These are phyloP conservation scores for Rhizophagus sp. DNA, from an alignment of 192 early-diverging fungal species.

Conservation along the genomic window DNA sequence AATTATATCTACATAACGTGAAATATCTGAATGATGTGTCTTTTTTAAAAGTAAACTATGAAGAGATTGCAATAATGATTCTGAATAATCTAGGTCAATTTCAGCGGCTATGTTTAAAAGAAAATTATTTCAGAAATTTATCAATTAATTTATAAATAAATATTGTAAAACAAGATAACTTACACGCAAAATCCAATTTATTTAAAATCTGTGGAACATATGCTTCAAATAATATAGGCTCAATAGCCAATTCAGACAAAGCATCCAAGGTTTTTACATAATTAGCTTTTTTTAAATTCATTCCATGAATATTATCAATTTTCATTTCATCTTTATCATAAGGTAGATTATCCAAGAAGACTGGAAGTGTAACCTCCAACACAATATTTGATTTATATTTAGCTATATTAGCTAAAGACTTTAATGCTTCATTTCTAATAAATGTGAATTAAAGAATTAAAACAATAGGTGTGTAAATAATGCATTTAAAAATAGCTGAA, in stretches of 20 bases:
- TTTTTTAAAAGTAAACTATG: conserved; percentile 44
- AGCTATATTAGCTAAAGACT: conserved; percentile 45
- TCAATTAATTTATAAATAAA: neutral
- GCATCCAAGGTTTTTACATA: conserved; percentile 48
- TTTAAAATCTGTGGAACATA: conserved; percentile 46
- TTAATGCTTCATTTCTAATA: conserved; percentile 50
- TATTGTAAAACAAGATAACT: neutral
- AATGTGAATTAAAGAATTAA: neutral
- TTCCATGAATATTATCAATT: conserved; percentile 33
- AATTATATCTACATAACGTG: conserved; percentile 40
- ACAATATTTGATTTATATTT: conserved; percentile 45
- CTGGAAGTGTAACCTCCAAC: conserved; percentile 54
- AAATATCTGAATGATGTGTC: conserved; percentile 43
- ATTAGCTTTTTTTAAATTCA: conserved; percentile 18
- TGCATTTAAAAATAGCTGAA: neutral
- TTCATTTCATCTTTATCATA: conserved; percentile 39
- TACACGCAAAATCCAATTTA: conserved; percentile 47
- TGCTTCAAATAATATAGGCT: conserved; percentile 49
- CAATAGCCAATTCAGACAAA: conserved; percentile 44
- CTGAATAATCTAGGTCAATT: conserved; percentile 43
- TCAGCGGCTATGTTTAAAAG: conserved; percentile 21
- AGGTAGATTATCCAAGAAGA: conserved; percentile 56
- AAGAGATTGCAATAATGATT: conserved; percentile 48
- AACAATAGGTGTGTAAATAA: neutral
- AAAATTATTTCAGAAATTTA: neutral